These are phyloP conservation scores for Penicillium hesseltinei DNA, from an alignment of 2,329 filamentous ascomycete genomes.

Conservation along the genomic window DNA sequence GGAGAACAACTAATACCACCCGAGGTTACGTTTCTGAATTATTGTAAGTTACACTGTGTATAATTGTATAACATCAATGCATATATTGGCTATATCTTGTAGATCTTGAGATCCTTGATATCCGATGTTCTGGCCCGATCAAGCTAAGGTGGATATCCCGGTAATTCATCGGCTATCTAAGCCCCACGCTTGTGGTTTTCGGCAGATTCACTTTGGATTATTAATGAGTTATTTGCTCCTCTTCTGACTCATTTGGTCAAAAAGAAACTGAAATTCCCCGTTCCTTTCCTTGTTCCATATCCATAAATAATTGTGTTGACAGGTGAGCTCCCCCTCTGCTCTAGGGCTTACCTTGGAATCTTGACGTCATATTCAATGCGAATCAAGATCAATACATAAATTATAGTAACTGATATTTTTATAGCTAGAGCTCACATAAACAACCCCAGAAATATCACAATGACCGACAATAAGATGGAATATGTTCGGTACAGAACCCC, in stretches of 20 bases:
- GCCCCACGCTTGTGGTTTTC: slow-evolving; percentile 12
- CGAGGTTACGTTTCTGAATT: background rate
- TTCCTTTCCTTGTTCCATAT: background rate
- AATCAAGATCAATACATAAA: background rate
- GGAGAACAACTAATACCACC: background rate
- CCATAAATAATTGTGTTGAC: background rate
- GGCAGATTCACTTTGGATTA: slow-evolving; percentile 17
- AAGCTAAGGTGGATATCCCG: slow-evolving; percentile 5
- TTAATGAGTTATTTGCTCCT: background rate
- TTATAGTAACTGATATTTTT: background rate
- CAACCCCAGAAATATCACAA: background rate
- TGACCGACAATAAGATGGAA: slow-evolving; percentile 33
- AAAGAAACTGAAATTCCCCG: background rate
- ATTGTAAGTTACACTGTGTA: background rate
- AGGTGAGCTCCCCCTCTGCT: background rate
- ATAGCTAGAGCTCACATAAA: background rate
- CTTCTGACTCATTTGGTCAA: background rate
- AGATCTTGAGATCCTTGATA: slow-evolving; percentile 1
- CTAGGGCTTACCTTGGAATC: background rate
- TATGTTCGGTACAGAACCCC: slow-evolving; percentile 26
- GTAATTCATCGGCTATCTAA: slow-evolving; percentile 15
- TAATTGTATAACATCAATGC: background rate
- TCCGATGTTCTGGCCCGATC: slow-evolving; percentile 11
- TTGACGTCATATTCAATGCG: slow-evolving; percentile 6
- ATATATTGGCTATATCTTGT: no score